Evolutionary conservation across 2,329 filamentous ascomycete genomes (phyloP).

Genomic region (Aspergillus costaricaensis): DNA sequence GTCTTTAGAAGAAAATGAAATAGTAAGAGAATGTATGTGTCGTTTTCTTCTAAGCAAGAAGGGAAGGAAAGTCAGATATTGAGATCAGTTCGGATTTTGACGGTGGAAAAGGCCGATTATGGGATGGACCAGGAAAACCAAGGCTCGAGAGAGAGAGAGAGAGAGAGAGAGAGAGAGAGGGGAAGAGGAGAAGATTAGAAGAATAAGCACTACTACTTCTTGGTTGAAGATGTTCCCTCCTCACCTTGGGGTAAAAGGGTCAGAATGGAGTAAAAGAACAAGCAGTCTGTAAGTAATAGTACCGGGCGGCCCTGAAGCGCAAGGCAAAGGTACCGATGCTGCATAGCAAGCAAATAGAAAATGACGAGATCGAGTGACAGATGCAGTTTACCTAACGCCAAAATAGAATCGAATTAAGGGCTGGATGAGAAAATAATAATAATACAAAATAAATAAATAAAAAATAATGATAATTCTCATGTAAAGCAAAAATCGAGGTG

Average conservation of each 20-base stretch:
- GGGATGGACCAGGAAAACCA: too few species aligned
- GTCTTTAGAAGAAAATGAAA: background rate
- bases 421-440: background rate
- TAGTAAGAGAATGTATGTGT: too few species aligned
- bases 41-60: too few species aligned
- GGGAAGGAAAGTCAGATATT: too few species aligned
- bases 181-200: too few species aligned
- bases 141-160: too few species aligned
- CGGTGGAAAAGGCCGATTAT: too few species aligned
- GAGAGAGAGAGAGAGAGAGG: too few species aligned
- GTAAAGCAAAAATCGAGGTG: background rate
- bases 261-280: background rate
- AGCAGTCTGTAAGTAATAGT: background rate
- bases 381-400: constrained; percentile 6
- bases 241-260: background rate
- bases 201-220: too few species aligned
- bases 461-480: background rate
- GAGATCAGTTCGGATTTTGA: too few species aligned
- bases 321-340: background rate
- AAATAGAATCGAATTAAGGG: constrained; percentile 4
- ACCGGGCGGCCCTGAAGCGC: background rate
- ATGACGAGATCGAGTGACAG: constrained; percentile 8
- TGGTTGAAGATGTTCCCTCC: background rate
- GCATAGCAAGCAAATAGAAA: background rate
- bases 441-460: background rate